Conservation (phyloP, 345 rosid genomes). For the Ceriops tagal region DNA sequence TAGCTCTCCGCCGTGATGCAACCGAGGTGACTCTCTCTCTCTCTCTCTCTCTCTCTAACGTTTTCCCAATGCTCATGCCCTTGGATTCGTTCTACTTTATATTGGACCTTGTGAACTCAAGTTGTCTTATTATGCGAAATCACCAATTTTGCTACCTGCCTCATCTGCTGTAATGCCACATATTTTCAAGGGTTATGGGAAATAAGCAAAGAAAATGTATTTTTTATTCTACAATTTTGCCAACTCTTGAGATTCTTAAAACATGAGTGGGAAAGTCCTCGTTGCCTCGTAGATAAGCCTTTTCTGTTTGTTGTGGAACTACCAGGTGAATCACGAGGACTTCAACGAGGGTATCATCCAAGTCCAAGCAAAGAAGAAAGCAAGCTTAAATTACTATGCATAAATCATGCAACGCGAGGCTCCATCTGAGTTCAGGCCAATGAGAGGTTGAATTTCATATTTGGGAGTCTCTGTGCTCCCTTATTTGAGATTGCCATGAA, state of each 20-base stretch:
- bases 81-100: not conserved
- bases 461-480: too few relatives aligned
- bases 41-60: not conserved
- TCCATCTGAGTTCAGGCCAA: not conserved
- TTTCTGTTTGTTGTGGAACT: not conserved
- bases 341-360: conserved; percentile 98
- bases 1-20: conserved; percentile 98
- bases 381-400: conserved; percentile 95
- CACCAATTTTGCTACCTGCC: not conserved
- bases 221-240: not conserved
- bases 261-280: not conserved
- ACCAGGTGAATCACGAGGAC: conserved; percentile 95
- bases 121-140: not conserved
- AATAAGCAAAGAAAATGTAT: not conserved
- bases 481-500: too few relatives aligned
- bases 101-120: not conserved
- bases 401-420: conserved; percentile 17
- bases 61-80: not conserved
- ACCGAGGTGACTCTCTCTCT: conserved; percentile 60
- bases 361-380: conserved; percentile 99
- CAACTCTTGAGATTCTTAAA: not conserved
- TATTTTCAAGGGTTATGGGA: not conserved
- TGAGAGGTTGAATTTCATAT: not conserved
- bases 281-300: not conserved
- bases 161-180: not conserved